Conservation (phyloP, 2,329 filamentous ascomycete genomes). For the Fusarium annulatum region DNA sequence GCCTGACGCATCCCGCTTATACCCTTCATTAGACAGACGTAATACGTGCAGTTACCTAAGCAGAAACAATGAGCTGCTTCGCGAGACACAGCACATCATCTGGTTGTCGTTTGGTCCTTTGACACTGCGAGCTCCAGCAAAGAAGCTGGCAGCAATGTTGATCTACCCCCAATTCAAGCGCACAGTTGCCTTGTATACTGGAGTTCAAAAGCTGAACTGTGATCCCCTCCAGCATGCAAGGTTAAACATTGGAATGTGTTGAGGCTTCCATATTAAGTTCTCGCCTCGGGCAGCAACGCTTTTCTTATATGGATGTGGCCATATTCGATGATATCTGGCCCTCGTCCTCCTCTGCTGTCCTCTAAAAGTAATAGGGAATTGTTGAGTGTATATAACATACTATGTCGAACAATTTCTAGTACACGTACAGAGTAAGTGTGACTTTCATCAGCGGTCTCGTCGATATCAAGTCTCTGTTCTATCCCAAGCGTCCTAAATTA, state of each 20-base stretch:
- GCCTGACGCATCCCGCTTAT: slow-evolving; percentile 68
- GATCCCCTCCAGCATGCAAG: neutral
- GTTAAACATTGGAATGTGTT: no score
- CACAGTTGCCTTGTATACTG: neutral
- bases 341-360: neutral
- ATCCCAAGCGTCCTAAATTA: neutral
- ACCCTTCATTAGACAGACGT: slow-evolving; percentile 73
- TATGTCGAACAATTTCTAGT: neutral
- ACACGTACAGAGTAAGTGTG: neutral
- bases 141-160: neutral
- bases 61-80: neutral
- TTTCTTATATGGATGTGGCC: neutral
- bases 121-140: neutral
- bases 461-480: neutral
- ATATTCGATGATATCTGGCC: neutral
- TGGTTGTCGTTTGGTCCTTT: neutral
- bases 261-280: neutral
- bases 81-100: neutral
- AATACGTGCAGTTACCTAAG: slow-evolving; percentile 69
- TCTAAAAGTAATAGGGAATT: neutral
- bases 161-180: neutral
- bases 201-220: neutral
- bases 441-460: neutral
- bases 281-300: neutral
- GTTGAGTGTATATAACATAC: neutral